Evolutionary conservation across 2,329 filamentous ascomycete species (phyloP).

Genomic region (Fusarium globosum): DNA sequence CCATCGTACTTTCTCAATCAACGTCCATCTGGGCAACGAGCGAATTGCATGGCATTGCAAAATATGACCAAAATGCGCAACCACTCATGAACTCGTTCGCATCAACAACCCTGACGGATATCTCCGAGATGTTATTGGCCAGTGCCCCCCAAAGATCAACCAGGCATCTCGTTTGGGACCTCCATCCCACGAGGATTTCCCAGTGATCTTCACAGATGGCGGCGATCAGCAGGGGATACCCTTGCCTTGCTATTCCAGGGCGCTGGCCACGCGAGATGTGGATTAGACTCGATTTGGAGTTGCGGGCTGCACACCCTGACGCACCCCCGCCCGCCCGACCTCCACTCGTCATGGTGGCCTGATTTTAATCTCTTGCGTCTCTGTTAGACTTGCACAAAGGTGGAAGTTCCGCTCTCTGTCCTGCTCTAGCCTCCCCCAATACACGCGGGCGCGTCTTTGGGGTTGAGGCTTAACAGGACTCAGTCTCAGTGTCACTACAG

Average conservation of each 20-base stretch:
- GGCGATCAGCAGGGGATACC: conserved; percentile 46
- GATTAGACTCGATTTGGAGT: conserved; percentile 46
- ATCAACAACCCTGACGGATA: conserved; percentile 39
- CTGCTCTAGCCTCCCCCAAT: conserved; percentile 19
- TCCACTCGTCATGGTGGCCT: conserved; percentile 45
- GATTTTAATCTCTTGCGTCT: conserved; percentile 46
- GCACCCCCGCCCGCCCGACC: conserved; percentile 15
- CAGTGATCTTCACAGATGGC: conserved; percentile 46
- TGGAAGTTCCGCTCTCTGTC: conserved; percentile 34
- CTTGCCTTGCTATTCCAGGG: conserved; percentile 36
- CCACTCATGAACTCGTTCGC: conserved; percentile 23
- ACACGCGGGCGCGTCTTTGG: conserved; percentile 24
- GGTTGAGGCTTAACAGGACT: conserved; percentile 28
- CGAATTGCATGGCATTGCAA: conserved; percentile 5
- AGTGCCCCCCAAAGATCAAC: conserved; percentile 31
- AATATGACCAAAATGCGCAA: conserved; percentile 9
- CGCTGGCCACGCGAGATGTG: conserved; percentile 48
- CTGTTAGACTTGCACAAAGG: conserved; percentile 28
- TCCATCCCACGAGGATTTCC: conserved; percentile 43
- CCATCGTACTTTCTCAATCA: not conserved
- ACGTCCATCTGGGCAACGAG: not conserved
- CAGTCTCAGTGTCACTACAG: not conserved
- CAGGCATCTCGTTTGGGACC: conserved; percentile 32
- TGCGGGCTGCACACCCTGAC: conserved; percentile 5
- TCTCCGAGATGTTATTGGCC: conserved; percentile 32